Base-by-base conservation (phyloP, 139 green algal genomes). In the Cymbomonas tetramitiformis region DNA sequence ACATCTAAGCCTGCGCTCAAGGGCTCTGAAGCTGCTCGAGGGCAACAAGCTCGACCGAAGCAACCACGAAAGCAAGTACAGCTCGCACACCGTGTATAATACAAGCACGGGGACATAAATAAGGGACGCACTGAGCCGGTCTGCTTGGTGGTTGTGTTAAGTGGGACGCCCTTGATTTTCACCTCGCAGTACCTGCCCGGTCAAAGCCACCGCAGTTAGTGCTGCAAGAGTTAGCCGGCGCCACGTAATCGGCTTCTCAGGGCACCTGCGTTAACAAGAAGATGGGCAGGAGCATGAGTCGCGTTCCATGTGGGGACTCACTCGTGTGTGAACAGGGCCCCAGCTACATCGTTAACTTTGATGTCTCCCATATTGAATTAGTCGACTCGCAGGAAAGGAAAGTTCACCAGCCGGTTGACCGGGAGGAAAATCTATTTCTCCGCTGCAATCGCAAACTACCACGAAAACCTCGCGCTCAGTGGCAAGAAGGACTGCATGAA, bases 121-220 rank as follows among this genome's bases (percentile, higher is more conserved):
- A 19, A 52, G 23, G 31, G 4, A 62, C 54, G 19, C 40, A 62
- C 54, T 39, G 56, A 67, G 9, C 49, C 48, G 19, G 48, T 67
- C 34, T 62, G 9, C n/a, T 32, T 24, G 24, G 23, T 50, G 21
- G 7, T 15, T 46, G 38, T 38, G 3, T 21, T 15, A 3, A 9
- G 7, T n/a, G 40, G 18, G 9, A 52, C 52, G 10, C 63, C 58
- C 43, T 50, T 58, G 56, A 71, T 71, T 36, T 71, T 71, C 38
- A 25, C 15, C 24, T 71, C 56, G 46, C 63, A 44, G 43, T 71
- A 67, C 28, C 53, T 50, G 31, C n/a, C n/a, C 46, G 21, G 8
- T 28, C 51, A 41, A 67, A 65, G 10, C 21, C 9, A 9, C 26
- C 7, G 41, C 5, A 23, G 41, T 21, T 7, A 50, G 9, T 21